Evolutionary conservation across 192 early-diverging fungal genomes (phyloP), one percentile per base, ranked within the genome.

Genomic region (Rhizoclosmatium globosum): DNA sequence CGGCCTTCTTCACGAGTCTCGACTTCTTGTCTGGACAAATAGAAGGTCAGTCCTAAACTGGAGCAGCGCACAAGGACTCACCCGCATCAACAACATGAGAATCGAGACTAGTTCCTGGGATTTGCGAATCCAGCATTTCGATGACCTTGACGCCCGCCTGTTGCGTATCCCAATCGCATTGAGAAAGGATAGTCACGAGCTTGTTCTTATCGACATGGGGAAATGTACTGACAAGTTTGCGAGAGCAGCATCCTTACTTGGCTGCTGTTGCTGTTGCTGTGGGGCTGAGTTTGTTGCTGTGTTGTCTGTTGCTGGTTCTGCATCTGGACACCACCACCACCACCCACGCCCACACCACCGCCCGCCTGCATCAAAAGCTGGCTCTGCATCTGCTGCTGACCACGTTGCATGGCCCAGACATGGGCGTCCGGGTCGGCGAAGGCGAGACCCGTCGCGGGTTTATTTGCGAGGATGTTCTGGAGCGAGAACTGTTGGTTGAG

Each of bases 191-290:
- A 38, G 15, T 11, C 11, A 38, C 41, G 23, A 82, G 41, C 7
- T 44, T 21, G 31, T 64, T 43, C 11, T 47, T 21, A 15, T 48
- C 46, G 9, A 41, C 31, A 11, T 19, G 56, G 15, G 81, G 81
- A 50, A 82, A 79, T 21, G 42, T 47, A 6, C 3, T 39, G 53
- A 44, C 71, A 23, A 82, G 81, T 31, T 19, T 2, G 81, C 76
- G 21, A 79, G 64, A 9, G 66, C 66, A 19, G 13, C 15, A 21
- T 31, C 66, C 13, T 7, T 64, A 41, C 1, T 64, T 43, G 62
- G 9, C 21, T 43, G 23, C 62, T 15, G 38, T 48, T 69, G 68
- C 23, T 48, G 53, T 58, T 58, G 41, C 71, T 43, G 44, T 48
- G 13, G 56, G 15, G 15, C 13, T 13, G 21, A 57, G 56, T 57